Conservation (phyloP, 2,329 filamentous ascomycete species). For the Pseudogymnoascus sp. region DNA sequence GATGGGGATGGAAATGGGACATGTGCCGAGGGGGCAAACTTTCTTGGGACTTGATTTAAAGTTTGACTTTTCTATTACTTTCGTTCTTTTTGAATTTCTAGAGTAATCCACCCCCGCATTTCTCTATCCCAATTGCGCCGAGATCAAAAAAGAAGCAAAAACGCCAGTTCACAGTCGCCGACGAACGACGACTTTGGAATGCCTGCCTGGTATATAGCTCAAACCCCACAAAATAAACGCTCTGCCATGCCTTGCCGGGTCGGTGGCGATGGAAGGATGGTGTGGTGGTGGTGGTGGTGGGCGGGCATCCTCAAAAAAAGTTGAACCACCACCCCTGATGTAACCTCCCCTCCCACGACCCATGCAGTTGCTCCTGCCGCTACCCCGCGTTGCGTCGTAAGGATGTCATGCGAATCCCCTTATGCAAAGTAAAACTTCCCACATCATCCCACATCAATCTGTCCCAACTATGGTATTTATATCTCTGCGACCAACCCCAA, state of each 20-base stretch:
- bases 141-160: neutral
- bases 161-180: neutral
- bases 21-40: too few relatives aligned
- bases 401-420: neutral
- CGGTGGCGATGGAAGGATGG: neutral
- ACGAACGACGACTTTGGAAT: neutral
- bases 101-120: neutral
- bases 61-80: neutral
- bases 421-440: neutral
- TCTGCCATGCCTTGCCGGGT: neutral
- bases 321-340: neutral
- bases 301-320: neutral
- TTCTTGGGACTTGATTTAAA: too few relatives aligned
- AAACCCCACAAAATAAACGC: slow-evolving; percentile 1
- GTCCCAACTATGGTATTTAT: neutral
- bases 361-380: neutral
- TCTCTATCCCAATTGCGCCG: slow-evolving; percentile 3
- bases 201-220: slow-evolving; percentile 5
- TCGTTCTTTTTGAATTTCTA: neutral
- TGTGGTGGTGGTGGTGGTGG: neutral
- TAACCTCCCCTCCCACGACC: neutral
- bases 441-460: neutral
- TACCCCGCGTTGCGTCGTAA: neutral
- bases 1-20: neutral
- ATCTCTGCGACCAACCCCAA: neutral